Evolutionary conservation across 1,139 yeast genomes (phyloP).

Genomic region (Suhomyces taliae): DNA sequence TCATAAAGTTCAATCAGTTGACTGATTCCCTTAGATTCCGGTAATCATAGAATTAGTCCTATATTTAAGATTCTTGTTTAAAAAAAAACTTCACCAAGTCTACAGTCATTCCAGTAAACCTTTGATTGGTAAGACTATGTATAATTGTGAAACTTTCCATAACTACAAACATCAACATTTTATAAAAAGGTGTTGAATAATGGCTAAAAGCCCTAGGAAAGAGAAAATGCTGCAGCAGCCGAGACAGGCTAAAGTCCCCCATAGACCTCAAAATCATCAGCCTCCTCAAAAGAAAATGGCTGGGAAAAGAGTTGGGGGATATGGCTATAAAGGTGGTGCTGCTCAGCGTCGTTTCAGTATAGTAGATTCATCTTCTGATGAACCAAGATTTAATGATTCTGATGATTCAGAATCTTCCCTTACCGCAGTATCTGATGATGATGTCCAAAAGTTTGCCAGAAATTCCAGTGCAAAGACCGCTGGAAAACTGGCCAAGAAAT

Average conservation of each 20-base stretch:
- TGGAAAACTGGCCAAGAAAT: slow-evolving; percentile 7
- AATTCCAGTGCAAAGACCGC: slow-evolving; percentile 7
- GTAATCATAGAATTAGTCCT: too few relatives aligned
- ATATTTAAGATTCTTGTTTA: too few relatives aligned
- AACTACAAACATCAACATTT: slow-evolving; percentile 8
- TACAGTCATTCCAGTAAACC: not conserved
- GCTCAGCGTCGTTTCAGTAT: slow-evolving; percentile 43
- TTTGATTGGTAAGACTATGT: slow-evolving; percentile 3
- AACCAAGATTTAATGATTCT: slow-evolving; percentile 1
- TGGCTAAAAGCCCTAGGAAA: slow-evolving; percentile 37
- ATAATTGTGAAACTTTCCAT: slow-evolving; percentile 4
- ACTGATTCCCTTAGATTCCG: not conserved
- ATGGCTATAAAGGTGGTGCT: slow-evolving; percentile 14
- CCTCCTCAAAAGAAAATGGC: slow-evolving; percentile 1
- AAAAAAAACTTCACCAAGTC: too few relatives aligned
- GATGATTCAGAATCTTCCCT: slow-evolving; percentile 36
- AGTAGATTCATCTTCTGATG: slow-evolving; percentile 31
- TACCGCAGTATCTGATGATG: slow-evolving; percentile 44
- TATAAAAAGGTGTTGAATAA: slow-evolving; percentile 11
- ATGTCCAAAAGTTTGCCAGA: slow-evolving; percentile 16
- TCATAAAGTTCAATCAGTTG: not conserved
- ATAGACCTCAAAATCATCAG: not conserved
- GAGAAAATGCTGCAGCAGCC: slow-evolving; percentile 3
- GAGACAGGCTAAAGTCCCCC: slow-evolving; percentile 9
- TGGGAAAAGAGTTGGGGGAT: slow-evolving; percentile 37